Percentiles rank a stretch among this genome's conserved stretches.
Conservation (phyloP, 202 grass and related monocot genomes). For the Musa balbisiana region DNA sequence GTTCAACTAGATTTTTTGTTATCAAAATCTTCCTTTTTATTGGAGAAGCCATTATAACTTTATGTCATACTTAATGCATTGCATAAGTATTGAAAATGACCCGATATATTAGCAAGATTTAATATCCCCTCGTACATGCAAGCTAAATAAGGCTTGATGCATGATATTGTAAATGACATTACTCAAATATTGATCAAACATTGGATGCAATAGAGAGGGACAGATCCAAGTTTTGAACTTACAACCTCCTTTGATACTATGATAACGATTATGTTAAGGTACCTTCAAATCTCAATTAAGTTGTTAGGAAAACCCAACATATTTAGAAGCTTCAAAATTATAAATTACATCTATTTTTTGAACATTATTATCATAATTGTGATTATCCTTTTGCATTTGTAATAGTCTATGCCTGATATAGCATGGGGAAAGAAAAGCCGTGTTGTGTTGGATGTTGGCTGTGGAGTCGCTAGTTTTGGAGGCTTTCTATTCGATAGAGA, state of each 20-base stretch:
- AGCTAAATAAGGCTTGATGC: too few relatives aligned
- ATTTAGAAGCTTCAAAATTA: not conserved
- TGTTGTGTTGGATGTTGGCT: constrained; percentile 78
- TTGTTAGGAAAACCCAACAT: too few relatives aligned
- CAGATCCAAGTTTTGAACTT: too few relatives aligned
- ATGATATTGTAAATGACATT: too few relatives aligned
- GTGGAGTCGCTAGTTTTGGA: constrained; percentile 88
- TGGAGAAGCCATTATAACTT: not conserved
- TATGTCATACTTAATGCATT: not conserved
- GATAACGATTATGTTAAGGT: not conserved
- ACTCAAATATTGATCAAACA: too few relatives aligned
- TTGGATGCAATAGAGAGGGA: too few relatives aligned
- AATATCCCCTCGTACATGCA: too few relatives aligned
- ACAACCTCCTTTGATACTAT: too few relatives aligned
- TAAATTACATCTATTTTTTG: not conserved
- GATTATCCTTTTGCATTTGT: constrained; percentile 1
- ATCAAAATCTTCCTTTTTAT: not conserved
- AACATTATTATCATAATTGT: not conserved
- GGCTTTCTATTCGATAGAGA: constrained; percentile 73
- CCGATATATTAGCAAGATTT: too few relatives aligned
- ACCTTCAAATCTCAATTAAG: not conserved
- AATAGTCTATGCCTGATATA: constrained; percentile 43
- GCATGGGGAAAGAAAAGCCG: constrained; percentile 59
- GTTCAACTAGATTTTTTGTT: not conserved
- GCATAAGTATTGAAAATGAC: too few relatives aligned